These are phyloP conservation scores for Geotrichum klebahnii DNA, from an alignment of 1,139 yeast species.

Conservation along the genomic window DNA sequence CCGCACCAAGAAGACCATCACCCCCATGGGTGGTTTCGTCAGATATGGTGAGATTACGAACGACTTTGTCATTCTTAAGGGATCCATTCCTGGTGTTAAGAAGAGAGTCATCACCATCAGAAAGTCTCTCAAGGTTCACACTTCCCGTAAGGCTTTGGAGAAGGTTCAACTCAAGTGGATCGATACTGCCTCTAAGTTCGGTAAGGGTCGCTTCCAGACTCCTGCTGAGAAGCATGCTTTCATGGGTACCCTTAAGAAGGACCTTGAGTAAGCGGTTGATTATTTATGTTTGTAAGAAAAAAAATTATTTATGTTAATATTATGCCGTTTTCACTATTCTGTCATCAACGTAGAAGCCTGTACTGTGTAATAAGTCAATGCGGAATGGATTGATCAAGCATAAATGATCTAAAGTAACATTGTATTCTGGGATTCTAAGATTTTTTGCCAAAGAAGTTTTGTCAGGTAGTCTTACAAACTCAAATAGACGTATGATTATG, in stretches of 20 bases:
- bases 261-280: conserved; percentile 47
- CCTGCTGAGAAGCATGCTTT: conserved; percentile 99
- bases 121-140: conserved; percentile 96
- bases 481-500: no score
- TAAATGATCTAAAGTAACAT: no score
- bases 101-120: conserved; percentile 99
- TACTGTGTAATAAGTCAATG: no score
- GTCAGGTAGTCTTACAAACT: no score
- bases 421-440: no score
- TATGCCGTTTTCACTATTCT: no score
- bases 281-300: conserved; percentile 11
- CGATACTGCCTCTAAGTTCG: conserved; percentile 99
- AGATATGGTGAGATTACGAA: conserved; percentile 97
- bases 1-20: conserved; percentile 99
- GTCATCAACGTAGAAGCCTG: no score
- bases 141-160: conserved; percentile 96
- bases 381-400: no score
- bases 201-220: conserved; percentile 99
- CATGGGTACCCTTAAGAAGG: conserved; percentile 99
- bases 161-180: conserved; percentile 97
- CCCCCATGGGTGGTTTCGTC: conserved; percentile 99
- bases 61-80: conserved; percentile 96
- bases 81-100: conserved; percentile 99
- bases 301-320: conserved; percentile 6
- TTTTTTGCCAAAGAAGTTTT: no score